phyloP scores from a whole-genome alignment of 495 filamentous ascomycete species.

The Podospora anserina region DNA sequence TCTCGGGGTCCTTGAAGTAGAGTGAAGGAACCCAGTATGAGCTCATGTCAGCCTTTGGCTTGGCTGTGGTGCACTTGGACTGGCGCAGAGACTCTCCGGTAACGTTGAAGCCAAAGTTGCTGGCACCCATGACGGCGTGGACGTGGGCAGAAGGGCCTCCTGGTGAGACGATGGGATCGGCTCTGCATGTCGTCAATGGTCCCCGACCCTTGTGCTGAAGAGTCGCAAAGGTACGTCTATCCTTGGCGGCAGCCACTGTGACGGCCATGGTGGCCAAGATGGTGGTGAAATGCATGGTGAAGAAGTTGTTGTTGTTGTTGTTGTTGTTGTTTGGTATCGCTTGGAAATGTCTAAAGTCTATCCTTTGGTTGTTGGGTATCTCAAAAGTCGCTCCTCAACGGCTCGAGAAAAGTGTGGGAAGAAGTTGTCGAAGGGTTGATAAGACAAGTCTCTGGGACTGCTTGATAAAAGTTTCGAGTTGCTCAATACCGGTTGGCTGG shows the following conservation, averaged over 20 bases:
- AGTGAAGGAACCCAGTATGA: constrained; percentile 76
- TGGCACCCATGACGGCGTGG: constrained; percentile 67
- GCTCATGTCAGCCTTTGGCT: constrained; percentile 62
- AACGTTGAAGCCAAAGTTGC: constrained; percentile 64
- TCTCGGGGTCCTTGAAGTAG: constrained; percentile 59
- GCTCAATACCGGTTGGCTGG: constrained; percentile 9
- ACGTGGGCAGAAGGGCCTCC: constrained; percentile 58
- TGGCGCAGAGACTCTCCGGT: constrained; percentile 53
- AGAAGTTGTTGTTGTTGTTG: neutral
- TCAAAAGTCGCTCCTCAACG: constrained; percentile 12
- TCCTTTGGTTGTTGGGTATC: neutral
- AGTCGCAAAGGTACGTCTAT: constrained; percentile 44
- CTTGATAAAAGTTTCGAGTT: neutral
- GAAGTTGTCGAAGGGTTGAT: neutral
- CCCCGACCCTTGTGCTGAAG: constrained; percentile 42
- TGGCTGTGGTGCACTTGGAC: constrained; percentile 66
- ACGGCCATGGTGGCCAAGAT: constrained; percentile 25
- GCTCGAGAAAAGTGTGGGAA: neutral
- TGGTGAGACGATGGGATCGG: constrained; percentile 64
- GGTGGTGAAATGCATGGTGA: constrained; percentile 25
- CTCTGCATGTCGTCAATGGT: constrained; percentile 55
- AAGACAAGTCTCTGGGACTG: constrained; percentile 28
- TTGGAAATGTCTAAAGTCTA: constrained; percentile 1
- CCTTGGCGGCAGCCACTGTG: constrained; percentile 33
- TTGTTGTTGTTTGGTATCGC: constrained; percentile 2